Evolutionary conservation across 139 green algal genomes (phyloP), one percentile per base, ranked within the genome.

Genomic region (Edaphochlamys debaryana): DNA sequence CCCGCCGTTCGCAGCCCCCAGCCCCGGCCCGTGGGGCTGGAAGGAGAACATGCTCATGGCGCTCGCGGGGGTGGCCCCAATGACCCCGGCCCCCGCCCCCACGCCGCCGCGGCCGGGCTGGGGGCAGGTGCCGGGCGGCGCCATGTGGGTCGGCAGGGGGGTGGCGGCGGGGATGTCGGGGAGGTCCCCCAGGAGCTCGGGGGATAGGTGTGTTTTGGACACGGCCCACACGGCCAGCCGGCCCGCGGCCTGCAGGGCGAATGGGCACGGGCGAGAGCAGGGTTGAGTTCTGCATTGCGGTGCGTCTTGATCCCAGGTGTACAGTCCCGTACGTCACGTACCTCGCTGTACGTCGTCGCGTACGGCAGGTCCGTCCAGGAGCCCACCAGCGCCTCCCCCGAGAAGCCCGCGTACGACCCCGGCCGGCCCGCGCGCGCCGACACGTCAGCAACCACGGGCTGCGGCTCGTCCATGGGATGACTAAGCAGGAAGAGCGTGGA

Each of bases 301-400:
- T n/a, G n/a, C n/a, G n/a, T n/a, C n/a, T n/a, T n/a, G n/a, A n/a
- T n/a, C n/a, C n/a, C n/a, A n/a, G n/a, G n/a, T 13, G 11, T 54
- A 54, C 45, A 13, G 11, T 54, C 11, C 45, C 45, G 45, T 54
- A 54, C 45, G 11, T 54, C 11, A 9, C 45, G 45, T 54, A 90
- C 89, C 79, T 89, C 79, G 71, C 86, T 93, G 84, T 90, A 91
- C 1, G 93, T 95, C 34, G 86, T 87, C 36, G 93, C 81, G n/a
- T 82, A 91, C 4, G 93, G 91, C 32, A 92, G 63, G 68, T 92
- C 84, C 15, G 40, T 34, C 34, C 77, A 81, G 25, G 88, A 86
- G 92, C 93, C 95, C n/a, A 95, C 83, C 13, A 96, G 77, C 0
- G 60, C 41, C 84, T 95, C 92, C 30, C 86, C 86, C 11, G 84